Percentiles rank a stretch among this genome's conserved stretches.
phyloP scores from a whole-genome alignment of 257 asterid species.

The Ajuga chamaepitys region DNA sequence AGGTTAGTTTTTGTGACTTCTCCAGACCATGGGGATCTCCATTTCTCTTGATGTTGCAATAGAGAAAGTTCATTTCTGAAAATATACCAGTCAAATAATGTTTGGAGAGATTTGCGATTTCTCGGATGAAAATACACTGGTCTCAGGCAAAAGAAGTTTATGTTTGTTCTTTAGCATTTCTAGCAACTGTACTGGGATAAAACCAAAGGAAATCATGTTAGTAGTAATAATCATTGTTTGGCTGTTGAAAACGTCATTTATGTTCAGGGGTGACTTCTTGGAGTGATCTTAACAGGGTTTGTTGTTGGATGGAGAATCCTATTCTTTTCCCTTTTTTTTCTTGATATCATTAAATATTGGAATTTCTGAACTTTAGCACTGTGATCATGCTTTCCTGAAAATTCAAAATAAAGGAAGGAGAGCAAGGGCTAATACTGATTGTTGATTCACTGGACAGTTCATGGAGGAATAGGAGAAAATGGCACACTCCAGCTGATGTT shows the following conservation, averaged over 20 bases:
- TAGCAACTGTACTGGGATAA: background rate
- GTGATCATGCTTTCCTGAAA: background rate
- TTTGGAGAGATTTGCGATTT: background rate
- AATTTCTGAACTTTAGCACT: background rate
- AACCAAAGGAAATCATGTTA: background rate
- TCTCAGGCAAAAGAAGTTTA: background rate
- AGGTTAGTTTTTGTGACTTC: background rate
- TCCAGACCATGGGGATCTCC: background rate
- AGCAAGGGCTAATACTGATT: conserved; percentile 4
- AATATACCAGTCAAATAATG: background rate
- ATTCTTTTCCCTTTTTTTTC: background rate
- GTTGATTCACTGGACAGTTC: conserved; percentile 44
- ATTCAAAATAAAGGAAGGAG: background rate
- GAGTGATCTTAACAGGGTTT: background rate
- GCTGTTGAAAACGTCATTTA: background rate
- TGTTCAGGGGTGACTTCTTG: background rate
- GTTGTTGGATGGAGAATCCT: background rate
- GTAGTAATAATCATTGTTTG: background rate
- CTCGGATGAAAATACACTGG: background rate
- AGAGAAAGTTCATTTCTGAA: background rate
- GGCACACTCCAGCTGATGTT: conserved; percentile 80
- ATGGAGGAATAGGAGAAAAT: conserved; percentile 94
- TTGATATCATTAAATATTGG: background rate
- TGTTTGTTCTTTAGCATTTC: background rate
- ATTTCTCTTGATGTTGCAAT: background rate